A percentile compares a stretch with the other conserved stretches of the same genome.
Conservation (phyloP, 495 filamentous ascomycete species). For the Aspergillus ostianus region DNA sequence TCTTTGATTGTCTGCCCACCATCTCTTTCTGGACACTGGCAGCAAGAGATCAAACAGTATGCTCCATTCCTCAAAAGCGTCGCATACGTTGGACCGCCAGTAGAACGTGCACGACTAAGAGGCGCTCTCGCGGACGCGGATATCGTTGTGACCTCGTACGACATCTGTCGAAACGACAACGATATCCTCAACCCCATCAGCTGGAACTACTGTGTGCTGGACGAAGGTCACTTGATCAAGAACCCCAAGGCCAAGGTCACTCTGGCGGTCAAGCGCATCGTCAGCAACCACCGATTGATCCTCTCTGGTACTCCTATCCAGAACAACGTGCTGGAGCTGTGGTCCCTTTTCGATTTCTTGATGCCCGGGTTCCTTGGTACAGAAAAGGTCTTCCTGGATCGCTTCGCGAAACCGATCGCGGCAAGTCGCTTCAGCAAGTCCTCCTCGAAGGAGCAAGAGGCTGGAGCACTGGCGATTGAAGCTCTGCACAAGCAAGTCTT, state of each 20-base stretch:
- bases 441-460: conserved; percentile 97
- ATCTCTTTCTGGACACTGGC: conserved; percentile 97
- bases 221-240: conserved; percentile 98
- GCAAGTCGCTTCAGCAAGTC: conserved; percentile 93
- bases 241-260: conserved; percentile 95
- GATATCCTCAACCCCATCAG: conserved; percentile 77
- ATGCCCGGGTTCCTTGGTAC: conserved; percentile 99
- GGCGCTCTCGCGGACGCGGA: conserved; percentile 71
- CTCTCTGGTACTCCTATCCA: conserved; percentile 97
- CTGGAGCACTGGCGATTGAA: conserved; percentile 92
- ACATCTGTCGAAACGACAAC: conserved; percentile 91
- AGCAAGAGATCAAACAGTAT: conserved; percentile 92
- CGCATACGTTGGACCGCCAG: conserved; percentile 85
- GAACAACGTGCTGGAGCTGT: conserved; percentile 97
- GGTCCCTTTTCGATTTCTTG: conserved; percentile 97
- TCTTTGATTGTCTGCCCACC: conserved; percentile 95
- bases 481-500: conserved; percentile 97
- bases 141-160: conserved; percentile 95
- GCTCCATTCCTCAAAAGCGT: conserved; percentile 89
- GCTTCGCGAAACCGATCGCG: conserved; percentile 96
- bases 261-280: conserved; percentile 80
- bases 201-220: conserved; percentile 97
- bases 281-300: conserved; percentile 91
- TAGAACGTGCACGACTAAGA: conserved; percentile 69
- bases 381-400: conserved; percentile 95